Evolutionary conservation across 2,329 filamentous ascomycete species (phyloP).

Genomic region (Leptographium radiaticola): DNA sequence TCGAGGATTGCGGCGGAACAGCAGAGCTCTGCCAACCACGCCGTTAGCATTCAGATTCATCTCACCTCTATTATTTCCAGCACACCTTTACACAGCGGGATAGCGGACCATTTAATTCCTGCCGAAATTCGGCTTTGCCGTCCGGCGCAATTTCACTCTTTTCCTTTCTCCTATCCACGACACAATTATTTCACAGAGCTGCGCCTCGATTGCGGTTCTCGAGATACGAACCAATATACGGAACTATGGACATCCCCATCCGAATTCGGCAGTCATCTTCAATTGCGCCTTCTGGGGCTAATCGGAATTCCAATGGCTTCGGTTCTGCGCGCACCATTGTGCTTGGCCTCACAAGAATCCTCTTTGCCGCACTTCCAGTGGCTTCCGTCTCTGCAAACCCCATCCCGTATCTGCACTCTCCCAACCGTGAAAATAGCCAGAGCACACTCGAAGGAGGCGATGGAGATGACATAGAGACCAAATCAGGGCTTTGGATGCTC

Average conservation of each 20-base stretch:
- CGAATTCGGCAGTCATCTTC: not conserved
- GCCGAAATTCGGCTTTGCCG: not conserved
- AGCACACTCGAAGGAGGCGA: conserved; percentile 16
- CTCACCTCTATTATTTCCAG: not conserved
- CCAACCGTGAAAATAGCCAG: not conserved
- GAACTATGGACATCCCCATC: not conserved
- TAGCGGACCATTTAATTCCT: not conserved
- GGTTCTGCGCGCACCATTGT: conserved; percentile 29
- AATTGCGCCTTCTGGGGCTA: not conserved
- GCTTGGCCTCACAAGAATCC: conserved; percentile 36
- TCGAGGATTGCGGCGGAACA: too few species aligned
- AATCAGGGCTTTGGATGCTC: conserved; percentile 67
- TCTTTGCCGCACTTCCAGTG: conserved; percentile 34
- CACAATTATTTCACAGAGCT: not conserved
- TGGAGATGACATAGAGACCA: conserved; percentile 34
- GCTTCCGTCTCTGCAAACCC: conserved; percentile 28
- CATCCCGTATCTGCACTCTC: conserved; percentile 16
- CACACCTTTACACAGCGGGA: not conserved
- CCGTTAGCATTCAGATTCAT: too few species aligned
- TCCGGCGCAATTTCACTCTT: not conserved
- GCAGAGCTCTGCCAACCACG: too few species aligned
- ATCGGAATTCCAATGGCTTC: conserved; percentile 11
- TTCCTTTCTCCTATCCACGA: not conserved
- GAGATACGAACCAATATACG: not conserved
- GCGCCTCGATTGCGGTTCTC: not conserved